Base-by-base conservation (phyloP, 495 filamentous ascomycete genomes). In the Penicillium parvum region DNA sequence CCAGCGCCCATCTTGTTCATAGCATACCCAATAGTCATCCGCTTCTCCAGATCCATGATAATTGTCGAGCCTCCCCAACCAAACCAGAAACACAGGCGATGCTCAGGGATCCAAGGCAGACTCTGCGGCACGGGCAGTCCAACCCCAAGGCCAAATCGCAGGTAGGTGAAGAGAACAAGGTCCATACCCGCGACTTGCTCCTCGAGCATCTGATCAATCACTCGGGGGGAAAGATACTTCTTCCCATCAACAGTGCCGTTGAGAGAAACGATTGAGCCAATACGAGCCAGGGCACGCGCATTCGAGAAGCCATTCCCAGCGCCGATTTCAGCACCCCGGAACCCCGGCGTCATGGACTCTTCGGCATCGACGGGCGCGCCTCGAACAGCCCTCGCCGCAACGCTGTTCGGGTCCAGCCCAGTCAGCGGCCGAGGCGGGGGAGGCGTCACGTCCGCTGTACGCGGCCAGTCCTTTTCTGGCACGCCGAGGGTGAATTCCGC, bases 21-120 rank as follows among this genome's bases (percentile, higher is more conserved):
- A 4, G 52, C 52, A 56, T 72, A 75, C 3, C 41, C 51, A 32
- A 73, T 61, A 2, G 71, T 75, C 41, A 72, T 49, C 37, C 51
- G 45, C 1, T 58, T 51, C 23, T 66, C 65, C 5, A 61, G 17
- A 52, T 75, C 71, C 66, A 75, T 71, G 15, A 73, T 39, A 3
- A 60, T 27, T 2, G 70, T 53, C 0, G 67, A 72, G 0, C 71
- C 71, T 0, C 71, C 71, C 54, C 61, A 73, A 3, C 71, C 71
- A 7, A 57, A 51, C 69, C 70, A 73, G 23, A 54, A 73, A 41
- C 61, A 63, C 3, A 73, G 43, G 4, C 51, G 43, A 0, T 63
- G 62, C 4, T 53, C 52, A 5, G 57, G 66, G 19, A 64, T 49
- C 53, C 56, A 68, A 7, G 41, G 3, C 10, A 47, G 14, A 44